These are phyloP conservation scores for Cochlearia excelsa DNA, from an alignment of 345 rosid genomes.

Conservation along the genomic window DNA sequence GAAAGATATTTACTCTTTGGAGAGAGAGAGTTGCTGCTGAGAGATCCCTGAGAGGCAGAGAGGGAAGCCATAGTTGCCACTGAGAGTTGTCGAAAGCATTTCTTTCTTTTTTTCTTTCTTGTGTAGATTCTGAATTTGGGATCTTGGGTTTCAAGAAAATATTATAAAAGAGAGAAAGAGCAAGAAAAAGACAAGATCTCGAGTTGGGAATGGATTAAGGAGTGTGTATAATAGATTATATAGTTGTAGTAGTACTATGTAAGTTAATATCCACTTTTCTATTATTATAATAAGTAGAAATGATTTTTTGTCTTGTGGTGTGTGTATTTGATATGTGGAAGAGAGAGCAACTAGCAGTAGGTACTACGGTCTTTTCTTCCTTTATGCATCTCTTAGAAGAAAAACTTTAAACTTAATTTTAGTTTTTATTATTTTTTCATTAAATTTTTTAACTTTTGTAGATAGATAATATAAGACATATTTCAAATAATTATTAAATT, in stretches of 20 bases:
- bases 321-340: constrained; percentile 19
- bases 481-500: no score
- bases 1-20: constrained; percentile 41
- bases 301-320: constrained; percentile 13
- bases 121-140: constrained; percentile 8
- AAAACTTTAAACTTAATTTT: no score
- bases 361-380: no score
- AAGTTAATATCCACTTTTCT: neutral
- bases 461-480: no score
- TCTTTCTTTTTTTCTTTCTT: no score
- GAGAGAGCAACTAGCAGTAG: no score
- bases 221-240: no score
- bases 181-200: constrained; percentile 22
- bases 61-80: constrained; percentile 41
- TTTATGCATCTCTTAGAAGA: no score
- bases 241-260: constrained; percentile 19
- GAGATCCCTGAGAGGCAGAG: constrained; percentile 40
- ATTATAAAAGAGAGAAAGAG: neutral
- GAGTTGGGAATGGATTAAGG: constrained; percentile 12
- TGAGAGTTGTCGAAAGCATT: constrained; percentile 49
- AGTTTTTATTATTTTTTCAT: no score
- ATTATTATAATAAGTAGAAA: neutral
- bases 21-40: constrained; percentile 36
- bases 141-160: no score
- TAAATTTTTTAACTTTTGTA: no score